phyloP scores from a whole-genome alignment of 75 land plant species.

The Pinus tabuliformis region DNA sequence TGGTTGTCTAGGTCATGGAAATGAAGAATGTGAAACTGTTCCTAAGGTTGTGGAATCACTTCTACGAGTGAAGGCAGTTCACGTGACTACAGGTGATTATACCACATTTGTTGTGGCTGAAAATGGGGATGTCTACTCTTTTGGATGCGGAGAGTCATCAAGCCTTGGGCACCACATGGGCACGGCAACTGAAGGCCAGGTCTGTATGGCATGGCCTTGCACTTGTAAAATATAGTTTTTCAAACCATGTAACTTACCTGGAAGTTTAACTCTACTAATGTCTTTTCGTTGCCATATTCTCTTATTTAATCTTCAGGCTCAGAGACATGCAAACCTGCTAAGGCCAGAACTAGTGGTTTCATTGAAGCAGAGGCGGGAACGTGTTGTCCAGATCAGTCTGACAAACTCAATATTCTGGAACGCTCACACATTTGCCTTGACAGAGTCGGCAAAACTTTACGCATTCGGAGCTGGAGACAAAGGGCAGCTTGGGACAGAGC shows the following conservation, averaged over 20 bases:
- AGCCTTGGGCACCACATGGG: conserved; percentile 76
- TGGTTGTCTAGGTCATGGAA: conserved; percentile 89
- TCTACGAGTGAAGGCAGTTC: conserved; percentile 69
- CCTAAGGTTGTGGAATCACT: conserved; percentile 84
- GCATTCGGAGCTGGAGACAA: conserved; percentile 93
- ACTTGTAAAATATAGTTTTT: neutral
- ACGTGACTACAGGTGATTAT: conserved; percentile 91
- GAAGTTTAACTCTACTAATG: neutral
- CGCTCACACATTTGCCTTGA: conserved; percentile 89
- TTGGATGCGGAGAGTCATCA: conserved; percentile 85
- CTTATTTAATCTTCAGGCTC: conserved; percentile 36
- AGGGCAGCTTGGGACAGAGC: conserved; percentile 82
- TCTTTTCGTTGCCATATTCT: neutral
- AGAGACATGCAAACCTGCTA: conserved; percentile 65
- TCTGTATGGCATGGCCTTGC: conserved; percentile 4
- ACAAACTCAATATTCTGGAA: conserved; percentile 91
- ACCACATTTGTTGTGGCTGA: conserved; percentile 86
- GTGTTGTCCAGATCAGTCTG: conserved; percentile 78
- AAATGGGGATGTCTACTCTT: conserved; percentile 80
- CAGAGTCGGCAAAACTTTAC: conserved; percentile 74
- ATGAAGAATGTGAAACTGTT: conserved; percentile 74
- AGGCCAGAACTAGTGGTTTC: conserved; percentile 70
- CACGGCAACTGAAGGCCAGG: conserved; percentile 60
- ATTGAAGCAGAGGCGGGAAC: conserved; percentile 53
- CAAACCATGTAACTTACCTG: neutral